A percentile compares a stretch with the other conserved stretches of the same genome.
phyloP scores from a whole-genome alignment of 768 basidiomycete genomes.

The Coprinopsis marcescibilis region DNA sequence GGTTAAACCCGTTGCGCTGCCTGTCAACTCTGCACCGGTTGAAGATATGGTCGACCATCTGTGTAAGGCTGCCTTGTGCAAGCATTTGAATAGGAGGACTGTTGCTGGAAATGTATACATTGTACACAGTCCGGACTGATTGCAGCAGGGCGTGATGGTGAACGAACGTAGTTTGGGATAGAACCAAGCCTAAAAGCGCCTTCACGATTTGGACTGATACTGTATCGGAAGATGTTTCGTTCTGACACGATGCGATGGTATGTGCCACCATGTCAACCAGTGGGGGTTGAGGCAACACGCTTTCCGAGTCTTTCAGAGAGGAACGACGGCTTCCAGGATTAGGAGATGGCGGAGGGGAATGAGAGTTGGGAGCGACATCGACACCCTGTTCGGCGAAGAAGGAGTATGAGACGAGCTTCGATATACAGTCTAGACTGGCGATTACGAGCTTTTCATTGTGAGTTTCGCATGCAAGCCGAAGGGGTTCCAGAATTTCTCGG shows the following conservation, averaged over 20 bases:
- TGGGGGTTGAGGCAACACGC: slow-evolving; percentile 54
- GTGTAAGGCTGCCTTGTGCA: slow-evolving; percentile 94
- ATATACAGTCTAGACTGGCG: slow-evolving; percentile 94
- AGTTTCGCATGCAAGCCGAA: slow-evolving; percentile 94
- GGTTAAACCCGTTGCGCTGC: neutral
- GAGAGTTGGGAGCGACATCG: slow-evolving; percentile 32
- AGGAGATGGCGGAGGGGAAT: slow-evolving; percentile 79
- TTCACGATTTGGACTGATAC: slow-evolving; percentile 97
- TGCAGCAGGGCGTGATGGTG: slow-evolving; percentile 96
- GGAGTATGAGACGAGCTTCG: slow-evolving; percentile 94
- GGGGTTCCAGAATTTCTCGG: slow-evolving; percentile 91
- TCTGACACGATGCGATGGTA: slow-evolving; percentile 90
- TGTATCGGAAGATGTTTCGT: slow-evolving; percentile 80
- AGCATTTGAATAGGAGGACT: slow-evolving; percentile 96
- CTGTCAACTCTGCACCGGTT: slow-evolving; percentile 54
- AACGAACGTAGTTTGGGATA: slow-evolving; percentile 81
- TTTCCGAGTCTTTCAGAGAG: slow-evolving; percentile 38
- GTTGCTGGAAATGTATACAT: slow-evolving; percentile 87
- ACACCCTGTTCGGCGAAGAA: slow-evolving; percentile 79
- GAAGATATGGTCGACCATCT: slow-evolving; percentile 98
- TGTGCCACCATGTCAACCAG: slow-evolving; percentile 92
- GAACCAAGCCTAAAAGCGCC: slow-evolving; percentile 81
- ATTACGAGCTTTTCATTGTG: slow-evolving; percentile 91
- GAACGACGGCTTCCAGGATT: slow-evolving; percentile 36
- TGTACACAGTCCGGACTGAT: slow-evolving; percentile 96